phyloP scores from a whole-genome alignment of 2,329 filamentous ascomycete species.

The Emmonsia crescens region DNA sequence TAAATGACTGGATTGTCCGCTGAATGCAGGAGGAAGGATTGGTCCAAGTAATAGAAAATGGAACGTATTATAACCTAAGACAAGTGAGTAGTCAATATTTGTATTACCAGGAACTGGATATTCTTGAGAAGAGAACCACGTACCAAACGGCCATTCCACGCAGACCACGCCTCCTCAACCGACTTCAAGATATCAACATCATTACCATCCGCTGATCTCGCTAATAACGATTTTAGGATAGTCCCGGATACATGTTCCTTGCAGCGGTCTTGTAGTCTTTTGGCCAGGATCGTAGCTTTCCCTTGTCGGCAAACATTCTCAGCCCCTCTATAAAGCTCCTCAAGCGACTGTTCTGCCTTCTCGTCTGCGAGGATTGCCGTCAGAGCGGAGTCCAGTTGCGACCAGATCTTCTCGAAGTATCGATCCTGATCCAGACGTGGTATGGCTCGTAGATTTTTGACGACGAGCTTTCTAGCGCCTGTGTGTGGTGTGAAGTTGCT shows the following conservation, averaged over 20 bases:
- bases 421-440: constrained; percentile 56
- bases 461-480: constrained; percentile 76
- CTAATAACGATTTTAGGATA: constrained; percentile 50
- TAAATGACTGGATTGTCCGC: constrained; percentile 62
- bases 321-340: constrained; percentile 79
- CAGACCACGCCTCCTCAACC: constrained; percentile 56
- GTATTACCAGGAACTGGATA: neutral
- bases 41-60: constrained; percentile 88
- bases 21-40: constrained; percentile 71
- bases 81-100: constrained; percentile 5
- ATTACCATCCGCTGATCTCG: constrained; percentile 42
- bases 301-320: constrained; percentile 83
- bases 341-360: constrained; percentile 61
- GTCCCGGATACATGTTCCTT: constrained; percentile 49
- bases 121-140: constrained; percentile 17
- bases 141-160: constrained; percentile 70
- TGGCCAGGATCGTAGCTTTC: constrained; percentile 56
- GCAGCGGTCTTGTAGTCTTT: constrained; percentile 54
- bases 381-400: constrained; percentile 63
- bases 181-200: constrained; percentile 54
- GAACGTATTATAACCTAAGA: constrained; percentile 63
- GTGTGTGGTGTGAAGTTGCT: constrained; percentile 58
- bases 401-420: constrained; percentile 68
- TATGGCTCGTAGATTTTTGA: constrained; percentile 73
- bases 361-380: constrained; percentile 58